Evolutionary conservation across 2,329 filamentous ascomycete species (phyloP).

Genomic region (Talaromyces rugulosus): DNA sequence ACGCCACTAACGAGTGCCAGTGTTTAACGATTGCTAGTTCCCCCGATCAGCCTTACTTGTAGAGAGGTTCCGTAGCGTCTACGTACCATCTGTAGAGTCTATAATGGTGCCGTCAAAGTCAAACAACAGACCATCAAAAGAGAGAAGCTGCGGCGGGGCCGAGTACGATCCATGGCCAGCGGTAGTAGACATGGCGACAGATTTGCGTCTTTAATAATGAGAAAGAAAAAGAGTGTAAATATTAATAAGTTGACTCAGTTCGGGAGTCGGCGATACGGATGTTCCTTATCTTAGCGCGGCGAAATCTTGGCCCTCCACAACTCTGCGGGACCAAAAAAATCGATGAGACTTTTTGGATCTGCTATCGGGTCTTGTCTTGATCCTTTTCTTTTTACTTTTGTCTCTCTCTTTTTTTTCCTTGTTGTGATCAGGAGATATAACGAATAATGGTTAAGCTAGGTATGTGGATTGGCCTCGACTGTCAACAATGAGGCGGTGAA

Average conservation of each 20-base stretch:
- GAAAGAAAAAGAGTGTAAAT: background rate
- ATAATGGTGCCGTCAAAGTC: slow-evolving; percentile 48
- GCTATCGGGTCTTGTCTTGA: slow-evolving; percentile 11
- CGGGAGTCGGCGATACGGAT: slow-evolving; percentile 32
- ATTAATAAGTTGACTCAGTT: background rate
- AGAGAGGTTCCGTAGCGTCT: background rate
- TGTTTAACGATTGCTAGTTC: slow-evolving; percentile 58
- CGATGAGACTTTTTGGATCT: slow-evolving; percentile 8
- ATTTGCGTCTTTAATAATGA: background rate
- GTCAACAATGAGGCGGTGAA: background rate
- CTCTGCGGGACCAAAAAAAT: slow-evolving; percentile 3
- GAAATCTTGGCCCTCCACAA: slow-evolving; percentile 29
- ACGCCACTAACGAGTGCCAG: slow-evolving; percentile 54
- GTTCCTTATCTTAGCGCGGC: slow-evolving; percentile 22
- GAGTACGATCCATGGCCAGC: slow-evolving; percentile 33
- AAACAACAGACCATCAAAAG: slow-evolving; percentile 43
- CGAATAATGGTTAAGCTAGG: slow-evolving; percentile 38
- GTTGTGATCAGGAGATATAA: slow-evolving; percentile 16
- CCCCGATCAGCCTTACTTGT: background rate
- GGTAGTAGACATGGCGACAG: slow-evolving; percentile 27
- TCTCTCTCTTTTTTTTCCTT: background rate
- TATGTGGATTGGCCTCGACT: slow-evolving; percentile 17
- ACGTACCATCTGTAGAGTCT: slow-evolving; percentile 43
- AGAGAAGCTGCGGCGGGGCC: slow-evolving; percentile 33
- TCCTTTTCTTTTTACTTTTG: background rate